Base-by-base conservation (phyloP, 2,329 filamentous ascomycete species). In the Colletotrichum aenigma region DNA sequence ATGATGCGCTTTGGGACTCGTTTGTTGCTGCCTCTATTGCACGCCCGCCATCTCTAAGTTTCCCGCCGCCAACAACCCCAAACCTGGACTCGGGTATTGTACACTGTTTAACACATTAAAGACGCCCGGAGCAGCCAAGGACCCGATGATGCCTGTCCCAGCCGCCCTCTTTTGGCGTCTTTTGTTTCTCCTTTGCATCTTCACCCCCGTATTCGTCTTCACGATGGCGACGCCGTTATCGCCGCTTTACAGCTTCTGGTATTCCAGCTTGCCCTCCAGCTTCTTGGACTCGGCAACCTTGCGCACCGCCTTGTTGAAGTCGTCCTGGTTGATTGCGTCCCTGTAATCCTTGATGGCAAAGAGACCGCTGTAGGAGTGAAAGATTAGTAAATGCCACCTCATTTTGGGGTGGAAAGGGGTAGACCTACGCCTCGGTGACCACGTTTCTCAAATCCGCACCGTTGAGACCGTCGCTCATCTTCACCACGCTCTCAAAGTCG, bases 261-360 rank as follows among this genome's bases (percentile, higher is more conserved):
- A 98, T 86, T 98, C 96, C 66, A 98, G 90, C 89, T 98, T 98
- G 86, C 97, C 96, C 87, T 99, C 97, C 81, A 99, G 87, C 88
- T 99, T 99, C 95, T 99, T 99, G 77, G 95, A 91, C 87, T 99
- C 97, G 18, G 95, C 96, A 79, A 99, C 94, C 91, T 99, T 99
- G 79, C 97, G 93, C 70, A 99, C 97, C 6, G 97, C 97, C 88
- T 98, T 98, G 89, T 98, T 99, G 92, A 98, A 98, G 83, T 99
- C 97, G 82, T 99, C 97, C 85, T 99, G 97, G 87, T 95, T 98
- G 86, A 99, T 95, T 15, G 96, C 93, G 81, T 99, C 97, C 77
- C 97, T 91, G 85, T 98, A 98, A 83, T 98, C 97, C 87, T 98
- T 98, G 91, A 99, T 99, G 58, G 97, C 96, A 85, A 98, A 98